Percentiles rank a stretch among this genome's conserved stretches.
These are phyloP conservation scores for Dorcoceras hygrometricum DNA, from an alignment of 257 asterid genomes.

Conservation along the genomic window DNA sequence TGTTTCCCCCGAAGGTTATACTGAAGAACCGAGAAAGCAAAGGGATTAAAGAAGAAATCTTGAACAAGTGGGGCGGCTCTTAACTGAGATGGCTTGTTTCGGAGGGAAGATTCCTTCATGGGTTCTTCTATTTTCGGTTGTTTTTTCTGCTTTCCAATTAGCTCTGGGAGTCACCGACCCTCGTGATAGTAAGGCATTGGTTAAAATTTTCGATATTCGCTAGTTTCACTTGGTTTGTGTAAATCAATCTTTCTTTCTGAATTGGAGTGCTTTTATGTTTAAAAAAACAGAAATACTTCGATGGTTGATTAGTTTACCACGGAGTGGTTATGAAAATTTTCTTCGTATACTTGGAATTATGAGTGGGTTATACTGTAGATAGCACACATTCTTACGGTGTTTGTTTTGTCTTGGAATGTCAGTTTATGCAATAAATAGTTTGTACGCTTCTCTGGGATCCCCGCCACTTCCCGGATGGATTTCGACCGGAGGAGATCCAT, in stretches of 20 bases:
- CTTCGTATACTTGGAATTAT: not conserved
- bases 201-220: not conserved
- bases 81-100: slow-evolving; percentile 40
- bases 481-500: slow-evolving; percentile 83
- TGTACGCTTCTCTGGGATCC: slow-evolving; percentile 59
- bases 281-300: not conserved
- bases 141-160: slow-evolving; percentile 36
- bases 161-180: slow-evolving; percentile 67
- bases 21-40: slow-evolving; percentile 10
- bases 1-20: slow-evolving; percentile 25
- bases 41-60: slow-evolving; percentile 17
- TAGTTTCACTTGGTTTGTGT: not conserved
- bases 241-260: not conserved
- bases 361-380: not conserved
- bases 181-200: slow-evolving; percentile 61
- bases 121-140: slow-evolving; percentile 38
- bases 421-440: slow-evolving; percentile 75
- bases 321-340: not conserved
- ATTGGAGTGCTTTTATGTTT: slow-evolving; percentile 4
- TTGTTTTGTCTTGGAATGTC: slow-evolving; percentile 17
- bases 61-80: slow-evolving; percentile 27
- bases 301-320: not conserved
- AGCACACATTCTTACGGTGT: not conserved
- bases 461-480: slow-evolving; percentile 78
- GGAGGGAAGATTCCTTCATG: slow-evolving; percentile 34